phyloP scores from a whole-genome alignment of 139 green algal genomes.

The Spirogloea muscicola region DNA sequence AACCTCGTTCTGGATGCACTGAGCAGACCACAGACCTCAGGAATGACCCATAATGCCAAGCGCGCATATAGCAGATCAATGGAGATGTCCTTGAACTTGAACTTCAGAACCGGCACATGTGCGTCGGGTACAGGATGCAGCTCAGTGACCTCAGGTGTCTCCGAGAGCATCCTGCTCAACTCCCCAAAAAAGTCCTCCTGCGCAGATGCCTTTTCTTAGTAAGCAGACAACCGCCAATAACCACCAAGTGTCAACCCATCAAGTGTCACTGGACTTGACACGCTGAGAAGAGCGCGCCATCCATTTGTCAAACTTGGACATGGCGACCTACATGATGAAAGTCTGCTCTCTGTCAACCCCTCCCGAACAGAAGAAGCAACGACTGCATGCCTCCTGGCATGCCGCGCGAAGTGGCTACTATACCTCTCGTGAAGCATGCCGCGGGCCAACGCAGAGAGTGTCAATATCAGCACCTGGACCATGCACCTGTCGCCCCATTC shows the following conservation, averaged over 20 bases:
- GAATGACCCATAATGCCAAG: conserved; percentile 61
- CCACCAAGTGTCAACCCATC: too few species aligned
- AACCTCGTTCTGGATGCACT: neutral
- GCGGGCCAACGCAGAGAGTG: conserved; percentile 85
- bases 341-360: too few species aligned
- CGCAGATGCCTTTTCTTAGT: too few species aligned
- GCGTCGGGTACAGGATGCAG: conserved; percentile 77
- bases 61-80: conserved; percentile 91
- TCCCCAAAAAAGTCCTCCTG: conserved; percentile 90
- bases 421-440: conserved; percentile 23
- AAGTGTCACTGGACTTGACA: too few species aligned
- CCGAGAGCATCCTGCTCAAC: conserved; percentile 57
- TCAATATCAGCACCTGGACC: conserved; percentile 93
- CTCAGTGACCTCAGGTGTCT: conserved; percentile 65
- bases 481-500: conserved; percentile 72
- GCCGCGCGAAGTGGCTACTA: too few species aligned
- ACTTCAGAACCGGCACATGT: conserved; percentile 93
- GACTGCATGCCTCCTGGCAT: too few species aligned
- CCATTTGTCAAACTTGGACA: too few species aligned
- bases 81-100: conserved; percentile 82
- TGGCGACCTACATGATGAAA: too few species aligned
- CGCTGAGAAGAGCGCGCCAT: too few species aligned
- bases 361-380: too few species aligned
- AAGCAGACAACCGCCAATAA: too few species aligned
- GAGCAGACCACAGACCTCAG: conserved; percentile 45